These are phyloP conservation scores for Ramularia collo-cygni DNA, from an alignment of 2,329 filamentous ascomycete genomes.

Conservation along the genomic window DNA sequence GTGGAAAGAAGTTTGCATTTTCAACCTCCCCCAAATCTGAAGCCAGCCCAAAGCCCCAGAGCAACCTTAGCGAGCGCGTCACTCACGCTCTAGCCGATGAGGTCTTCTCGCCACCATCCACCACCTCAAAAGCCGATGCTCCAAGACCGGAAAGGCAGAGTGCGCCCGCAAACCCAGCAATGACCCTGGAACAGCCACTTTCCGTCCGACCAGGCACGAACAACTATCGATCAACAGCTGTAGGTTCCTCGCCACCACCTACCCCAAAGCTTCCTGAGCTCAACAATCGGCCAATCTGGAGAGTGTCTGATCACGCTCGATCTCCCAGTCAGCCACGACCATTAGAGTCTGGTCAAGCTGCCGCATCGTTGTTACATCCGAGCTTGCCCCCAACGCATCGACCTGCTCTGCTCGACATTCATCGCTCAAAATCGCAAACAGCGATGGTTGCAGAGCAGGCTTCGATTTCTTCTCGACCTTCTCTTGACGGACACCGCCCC, in stretches of 20 bases:
- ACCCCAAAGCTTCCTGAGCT: conserved; percentile 33
- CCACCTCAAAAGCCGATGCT: conserved; percentile 12
- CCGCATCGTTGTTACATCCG: conserved; percentile 32
- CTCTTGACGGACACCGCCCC: conserved; percentile 64
- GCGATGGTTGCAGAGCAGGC: conserved; percentile 41
- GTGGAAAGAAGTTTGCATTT: conserved; percentile 15
- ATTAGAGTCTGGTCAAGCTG: conserved; percentile 32
- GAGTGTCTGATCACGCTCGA: conserved; percentile 46
- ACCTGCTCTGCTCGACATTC: conserved; percentile 37
- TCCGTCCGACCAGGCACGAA: conserved; percentile 37
- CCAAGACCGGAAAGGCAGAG: conserved; percentile 7
- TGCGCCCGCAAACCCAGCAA: conserved; percentile 9
- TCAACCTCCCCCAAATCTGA: conserved; percentile 21
- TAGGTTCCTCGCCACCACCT: conserved; percentile 37
- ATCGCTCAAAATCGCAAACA: conserved; percentile 46
- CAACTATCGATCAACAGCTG: conserved; percentile 56
- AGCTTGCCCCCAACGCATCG: conserved; percentile 30
- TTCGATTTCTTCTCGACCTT: conserved; percentile 53
- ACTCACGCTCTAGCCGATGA: conserved; percentile 76
- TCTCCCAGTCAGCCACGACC: conserved; percentile 45
- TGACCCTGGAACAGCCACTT: conserved; percentile 32
- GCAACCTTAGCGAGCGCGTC: conserved; percentile 58
- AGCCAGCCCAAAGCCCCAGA: conserved; percentile 42
- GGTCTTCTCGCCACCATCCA: conserved; percentile 51
- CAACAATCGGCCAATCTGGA: conserved; percentile 45